These are phyloP conservation scores for Rhodotorula babjevae DNA, from an alignment of 768 basidiomycete species.

Conservation along the genomic window DNA sequence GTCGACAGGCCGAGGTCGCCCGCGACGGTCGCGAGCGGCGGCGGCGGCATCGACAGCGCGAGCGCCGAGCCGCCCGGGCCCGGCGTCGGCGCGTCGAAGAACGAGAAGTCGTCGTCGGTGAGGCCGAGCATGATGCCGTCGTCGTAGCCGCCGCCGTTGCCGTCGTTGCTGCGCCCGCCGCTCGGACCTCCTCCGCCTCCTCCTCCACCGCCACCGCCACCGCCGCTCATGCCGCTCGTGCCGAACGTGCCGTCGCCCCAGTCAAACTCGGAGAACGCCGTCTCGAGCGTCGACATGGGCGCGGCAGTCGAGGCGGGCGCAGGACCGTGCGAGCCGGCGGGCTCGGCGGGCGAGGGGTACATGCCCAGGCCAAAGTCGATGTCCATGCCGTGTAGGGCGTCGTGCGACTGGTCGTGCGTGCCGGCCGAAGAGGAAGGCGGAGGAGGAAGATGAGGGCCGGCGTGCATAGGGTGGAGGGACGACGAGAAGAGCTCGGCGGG, in stretches of 20 bases:
- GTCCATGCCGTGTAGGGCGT: neutral
- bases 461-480: neutral
- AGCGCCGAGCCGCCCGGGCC: neutral
- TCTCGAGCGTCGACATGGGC: conserved; percentile 27
- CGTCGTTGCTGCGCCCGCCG: neutral
- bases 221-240: neutral
- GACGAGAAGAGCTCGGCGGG: conserved; percentile 25
- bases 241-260: conserved; percentile 36
- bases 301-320: neutral
- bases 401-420: neutral
- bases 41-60: neutral
- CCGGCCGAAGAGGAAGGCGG: neutral
- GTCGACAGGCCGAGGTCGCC: neutral
- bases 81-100: conserved; percentile 30
- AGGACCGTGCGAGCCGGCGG: neutral
- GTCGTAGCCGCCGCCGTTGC: conserved; percentile 10
- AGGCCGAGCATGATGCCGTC: conserved; percentile 31
- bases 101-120: conserved; percentile 40
- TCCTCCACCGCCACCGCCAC: neutral
- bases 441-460: neutral
- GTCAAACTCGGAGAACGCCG: conserved; percentile 24
- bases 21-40: neutral
- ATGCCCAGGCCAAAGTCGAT: conserved; percentile 18
- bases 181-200: neutral
- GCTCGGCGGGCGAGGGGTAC: conserved; percentile 26